Conservation (phyloP, 805 yeast genomes). For the Kazachstania taianensis region DNA sequence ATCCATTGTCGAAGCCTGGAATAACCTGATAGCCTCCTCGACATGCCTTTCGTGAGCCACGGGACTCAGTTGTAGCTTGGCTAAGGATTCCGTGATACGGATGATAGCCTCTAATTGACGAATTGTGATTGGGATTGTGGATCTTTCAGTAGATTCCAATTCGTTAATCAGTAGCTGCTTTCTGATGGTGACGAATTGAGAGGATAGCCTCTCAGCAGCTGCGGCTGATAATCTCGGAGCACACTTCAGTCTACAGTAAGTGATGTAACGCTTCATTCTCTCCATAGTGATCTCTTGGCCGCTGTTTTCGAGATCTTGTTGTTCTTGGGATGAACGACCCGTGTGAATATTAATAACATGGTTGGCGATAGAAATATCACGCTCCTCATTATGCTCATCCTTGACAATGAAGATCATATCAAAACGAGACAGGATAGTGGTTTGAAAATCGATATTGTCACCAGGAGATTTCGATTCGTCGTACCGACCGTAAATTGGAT, state of each 20-base stretch:
- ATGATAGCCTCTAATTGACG: slow-evolving; percentile 97
- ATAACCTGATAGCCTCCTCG: slow-evolving; percentile 87
- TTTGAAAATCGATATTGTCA: slow-evolving; percentile 95
- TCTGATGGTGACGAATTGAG: slow-evolving; percentile 87
- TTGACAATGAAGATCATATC: slow-evolving; percentile 97
- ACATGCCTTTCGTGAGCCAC: slow-evolving; percentile 84
- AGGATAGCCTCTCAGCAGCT: slow-evolving; percentile 81
- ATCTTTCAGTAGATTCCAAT: slow-evolving; percentile 71
- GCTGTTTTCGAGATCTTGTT: slow-evolving; percentile 41
- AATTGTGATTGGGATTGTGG: slow-evolving; percentile 92
- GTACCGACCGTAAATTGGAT: slow-evolving; percentile 93
- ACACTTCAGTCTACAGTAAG: slow-evolving; percentile 79
- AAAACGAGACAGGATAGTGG: slow-evolving; percentile 91
- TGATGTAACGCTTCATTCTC: slow-evolving; percentile 84
- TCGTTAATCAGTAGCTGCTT: slow-evolving; percentile 75
- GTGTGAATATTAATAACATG: slow-evolving; percentile 95
- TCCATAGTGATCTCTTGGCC: slow-evolving; percentile 82
- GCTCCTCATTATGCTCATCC: slow-evolving; percentile 79
- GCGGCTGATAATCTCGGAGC: slow-evolving; percentile 87
- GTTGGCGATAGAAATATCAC: slow-evolving; percentile 84
- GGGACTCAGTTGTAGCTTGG: slow-evolving; percentile 74
- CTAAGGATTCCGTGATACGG: slow-evolving; percentile 89
- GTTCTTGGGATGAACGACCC: slow-evolving; percentile 41
- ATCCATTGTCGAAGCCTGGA: slow-evolving; percentile 95
- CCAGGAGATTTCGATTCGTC: slow-evolving; percentile 96